Evolutionary conservation across 2,329 filamentous ascomycete species (phyloP), one percentile per base, ranked within the genome.

Genomic region (Cladosporium halotolerans): DNA sequence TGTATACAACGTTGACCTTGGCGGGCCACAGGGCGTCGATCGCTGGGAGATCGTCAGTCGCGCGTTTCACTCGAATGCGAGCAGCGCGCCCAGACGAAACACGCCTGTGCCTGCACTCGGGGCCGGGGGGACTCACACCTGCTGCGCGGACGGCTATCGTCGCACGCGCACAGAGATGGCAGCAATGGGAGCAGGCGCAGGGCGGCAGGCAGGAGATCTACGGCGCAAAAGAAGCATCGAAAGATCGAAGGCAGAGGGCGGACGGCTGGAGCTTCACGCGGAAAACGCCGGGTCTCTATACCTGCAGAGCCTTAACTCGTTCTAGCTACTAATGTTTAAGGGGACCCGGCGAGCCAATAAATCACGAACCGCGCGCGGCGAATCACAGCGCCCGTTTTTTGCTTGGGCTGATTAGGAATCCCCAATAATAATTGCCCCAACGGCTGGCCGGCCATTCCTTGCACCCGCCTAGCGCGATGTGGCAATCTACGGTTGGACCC

Each of bases 11-110:
- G 48, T 51, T 39, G 39, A 18, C 31, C 48, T 44, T 43, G 34
- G 45, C 33, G 33, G 18, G 36, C 16, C 45, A 39, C 45, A 32
- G 39, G 48, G 48, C 48, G 48, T 36, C 48, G 48, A 51, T 51
- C 48, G 48, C 48, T 51, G 32, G 40, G 32, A 28, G 48, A 51
- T 51, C 48, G 48, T 51, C 48, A 51, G 48, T 51, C 36, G 16
- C 18, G 28, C 42, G 48, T 51, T 51, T 43, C 48, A 44, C 31
- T 51, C 16, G 31, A 34, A 34, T 43, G 18, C 11, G 32, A n/a
- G 28, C 39, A 33, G 48, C 18, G 48, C 32, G 40, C 32, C n/a
- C 28, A 18, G 16, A 10, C 11, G 13, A 18, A 40, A 49, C 9
- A 28, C 23, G 23, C 23, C 23, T 28, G 23, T 28, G 23, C 23